Conservation (phyloP, 805 yeast species). For the Ogataea trehalophila region DNA sequence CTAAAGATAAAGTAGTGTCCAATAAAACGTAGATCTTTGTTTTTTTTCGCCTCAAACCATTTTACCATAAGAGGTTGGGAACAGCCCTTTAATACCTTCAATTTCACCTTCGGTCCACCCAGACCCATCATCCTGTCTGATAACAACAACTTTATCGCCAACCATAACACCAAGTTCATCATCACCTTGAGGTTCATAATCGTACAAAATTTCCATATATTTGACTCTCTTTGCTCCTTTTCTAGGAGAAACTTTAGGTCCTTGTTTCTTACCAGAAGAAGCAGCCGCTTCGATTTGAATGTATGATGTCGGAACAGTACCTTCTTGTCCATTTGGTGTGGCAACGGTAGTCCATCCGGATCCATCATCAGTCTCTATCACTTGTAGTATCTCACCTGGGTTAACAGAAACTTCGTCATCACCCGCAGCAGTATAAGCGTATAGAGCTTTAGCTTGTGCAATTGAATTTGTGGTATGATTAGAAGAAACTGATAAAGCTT, state of each 20-base stretch:
- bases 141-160: slow-evolving; percentile 69
- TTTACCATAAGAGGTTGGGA: slow-evolving; percentile 74
- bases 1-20: no score
- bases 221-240: slow-evolving; percentile 62
- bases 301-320: slow-evolving; percentile 85
- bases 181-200: slow-evolving; percentile 70
- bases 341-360: slow-evolving; percentile 83
- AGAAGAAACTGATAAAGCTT: slow-evolving; percentile 9
- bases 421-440: slow-evolving; percentile 62
- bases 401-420: slow-evolving; percentile 65
- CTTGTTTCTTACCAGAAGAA: slow-evolving; percentile 38
- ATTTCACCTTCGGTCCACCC: slow-evolving; percentile 96
- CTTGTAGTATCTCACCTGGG: slow-evolving; percentile 56
- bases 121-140: slow-evolving; percentile 67
- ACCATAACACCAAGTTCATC: slow-evolving; percentile 69
- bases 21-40: no score
- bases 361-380: slow-evolving; percentile 74
- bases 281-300: slow-evolving; percentile 38
- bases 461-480: slow-evolving; percentile 2
- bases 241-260: slow-evolving; percentile 72
- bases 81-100: slow-evolving; percentile 58
- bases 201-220: slow-evolving; percentile 67
- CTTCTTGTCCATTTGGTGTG: slow-evolving; percentile 44
- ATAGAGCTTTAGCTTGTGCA: slow-evolving; percentile 44
- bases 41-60: slow-evolving; percentile 3